Conservation (phyloP, 306 rosid genomes). For the Psophocarpus tetragonolobus region DNA sequence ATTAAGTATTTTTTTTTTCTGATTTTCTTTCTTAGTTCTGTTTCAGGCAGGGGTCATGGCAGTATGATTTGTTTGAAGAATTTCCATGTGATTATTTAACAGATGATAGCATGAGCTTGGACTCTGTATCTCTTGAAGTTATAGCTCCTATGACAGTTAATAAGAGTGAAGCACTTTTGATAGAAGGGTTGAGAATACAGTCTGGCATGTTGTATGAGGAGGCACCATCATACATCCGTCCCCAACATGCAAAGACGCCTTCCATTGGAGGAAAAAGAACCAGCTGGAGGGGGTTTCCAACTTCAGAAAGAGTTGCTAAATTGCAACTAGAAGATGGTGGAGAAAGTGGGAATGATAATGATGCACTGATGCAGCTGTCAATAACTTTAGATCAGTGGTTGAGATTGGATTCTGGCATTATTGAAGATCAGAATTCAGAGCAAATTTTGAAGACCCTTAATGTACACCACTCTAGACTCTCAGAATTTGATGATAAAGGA, state of each 20-base stretch:
- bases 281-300: constrained; percentile 13
- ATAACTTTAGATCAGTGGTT: constrained; percentile 70
- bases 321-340: constrained; percentile 24
- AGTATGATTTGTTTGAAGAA: constrained; percentile 37
- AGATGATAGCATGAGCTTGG: constrained; percentile 32
- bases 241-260: constrained; percentile 25
- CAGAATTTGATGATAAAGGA: constrained; percentile 43
- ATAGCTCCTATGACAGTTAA: constrained; percentile 51
- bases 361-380: constrained; percentile 54
- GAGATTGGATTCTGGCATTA: constrained; percentile 66
- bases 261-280: constrained; percentile 21
- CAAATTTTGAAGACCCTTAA: constrained; percentile 44
- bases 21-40: constrained; percentile 30
- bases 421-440: constrained; percentile 45
- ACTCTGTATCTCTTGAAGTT: constrained; percentile 47
- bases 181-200: constrained; percentile 82
- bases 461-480: constrained; percentile 56
- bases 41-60: constrained; percentile 48
- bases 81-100: constrained; percentile 32
- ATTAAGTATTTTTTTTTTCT: not conserved
- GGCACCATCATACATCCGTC: constrained; percentile 51
- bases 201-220: constrained; percentile 51
- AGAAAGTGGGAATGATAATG: constrained; percentile 27
- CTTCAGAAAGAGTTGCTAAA: constrained; percentile 35
- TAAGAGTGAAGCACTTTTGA: constrained; percentile 56